Conservation (phyloP, 805 yeast species). For the Spathaspora sp. region DNA sequence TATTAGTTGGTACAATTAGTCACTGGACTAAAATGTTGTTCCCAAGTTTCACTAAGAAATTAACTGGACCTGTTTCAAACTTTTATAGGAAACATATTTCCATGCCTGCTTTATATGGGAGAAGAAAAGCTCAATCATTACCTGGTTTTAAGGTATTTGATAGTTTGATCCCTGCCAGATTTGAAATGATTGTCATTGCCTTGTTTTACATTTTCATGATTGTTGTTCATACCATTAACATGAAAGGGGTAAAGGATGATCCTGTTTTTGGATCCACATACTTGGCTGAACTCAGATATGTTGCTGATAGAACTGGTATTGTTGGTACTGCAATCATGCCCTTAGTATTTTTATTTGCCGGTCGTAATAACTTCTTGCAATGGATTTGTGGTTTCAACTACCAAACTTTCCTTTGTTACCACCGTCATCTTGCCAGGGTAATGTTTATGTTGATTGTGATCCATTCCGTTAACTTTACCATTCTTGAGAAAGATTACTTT, state of each 20-base stretch:
- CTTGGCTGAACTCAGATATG: slow-evolving; percentile 24
- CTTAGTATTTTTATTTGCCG: slow-evolving; percentile 51
- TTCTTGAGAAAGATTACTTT: slow-evolving; percentile 11
- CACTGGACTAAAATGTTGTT: slow-evolving; percentile 41
- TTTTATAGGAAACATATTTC: slow-evolving; percentile 22
- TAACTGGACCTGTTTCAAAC: slow-evolving; percentile 25
- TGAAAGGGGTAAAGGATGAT: slow-evolving; percentile 12
- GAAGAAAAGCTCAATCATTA: slow-evolving; percentile 26
- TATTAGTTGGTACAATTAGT: slow-evolving; percentile 36
- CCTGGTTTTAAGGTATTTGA: slow-evolving; percentile 4
- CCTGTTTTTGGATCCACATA: slow-evolving; percentile 18
- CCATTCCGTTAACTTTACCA: slow-evolving; percentile 28
- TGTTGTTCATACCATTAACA: slow-evolving; percentile 10
- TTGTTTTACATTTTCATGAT: slow-evolving; percentile 18
- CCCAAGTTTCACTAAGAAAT: slow-evolving; percentile 29
- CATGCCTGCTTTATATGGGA: slow-evolving; percentile 30
- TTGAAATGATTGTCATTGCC: slow-evolving; percentile 28
- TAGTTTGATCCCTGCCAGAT: slow-evolving; percentile 30
- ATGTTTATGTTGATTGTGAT: slow-evolving; percentile 22
- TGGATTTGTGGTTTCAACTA: slow-evolving; percentile 60
- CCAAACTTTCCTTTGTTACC: slow-evolving; percentile 40
- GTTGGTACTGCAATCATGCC: slow-evolving; percentile 45
- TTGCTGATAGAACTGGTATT: slow-evolving; percentile 53
- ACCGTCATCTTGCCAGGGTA: slow-evolving; percentile 43
- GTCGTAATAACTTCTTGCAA: slow-evolving; percentile 58